phyloP scores from a whole-genome alignment of 345 rosid genomes.

The Combretum micranthum region DNA sequence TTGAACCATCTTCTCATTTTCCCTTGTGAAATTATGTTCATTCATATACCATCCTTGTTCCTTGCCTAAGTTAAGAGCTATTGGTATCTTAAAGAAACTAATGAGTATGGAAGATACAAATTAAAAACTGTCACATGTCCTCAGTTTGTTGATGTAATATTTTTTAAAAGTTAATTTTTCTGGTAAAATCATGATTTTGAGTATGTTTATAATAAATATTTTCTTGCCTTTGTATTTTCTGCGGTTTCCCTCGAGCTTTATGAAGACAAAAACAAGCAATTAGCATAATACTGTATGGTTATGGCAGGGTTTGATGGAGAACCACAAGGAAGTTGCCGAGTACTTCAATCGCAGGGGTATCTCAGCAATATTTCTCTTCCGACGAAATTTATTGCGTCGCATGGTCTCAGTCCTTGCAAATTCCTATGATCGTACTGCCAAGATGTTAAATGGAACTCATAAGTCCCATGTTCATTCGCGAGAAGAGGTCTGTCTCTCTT shows the following conservation, averaged over 20 bases:
- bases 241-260: background rate
- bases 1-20: no score
- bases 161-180: no score
- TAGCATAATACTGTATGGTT: constrained; percentile 5
- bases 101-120: no score
- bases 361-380: constrained; percentile 60
- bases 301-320: constrained; percentile 67
- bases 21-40: no score
- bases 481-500: constrained; percentile 53
- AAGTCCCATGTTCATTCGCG: constrained; percentile 95
- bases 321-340: constrained; percentile 55
- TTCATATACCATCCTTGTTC: no score
- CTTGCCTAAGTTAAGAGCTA: no score
- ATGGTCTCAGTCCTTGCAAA: constrained; percentile 84
- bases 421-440: constrained; percentile 78
- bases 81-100: no score
- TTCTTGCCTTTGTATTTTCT: no score
- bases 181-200: background rate
- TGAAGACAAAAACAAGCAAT: background rate
- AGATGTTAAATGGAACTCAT: constrained; percentile 88
- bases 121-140: no score
- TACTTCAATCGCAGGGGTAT: constrained; percentile 89
- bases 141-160: no score
- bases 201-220: background rate
- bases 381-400: constrained; percentile 73